phyloP scores from a whole-genome alignment of 2,329 filamentous ascomycete species.

The Venturia effusa region DNA sequence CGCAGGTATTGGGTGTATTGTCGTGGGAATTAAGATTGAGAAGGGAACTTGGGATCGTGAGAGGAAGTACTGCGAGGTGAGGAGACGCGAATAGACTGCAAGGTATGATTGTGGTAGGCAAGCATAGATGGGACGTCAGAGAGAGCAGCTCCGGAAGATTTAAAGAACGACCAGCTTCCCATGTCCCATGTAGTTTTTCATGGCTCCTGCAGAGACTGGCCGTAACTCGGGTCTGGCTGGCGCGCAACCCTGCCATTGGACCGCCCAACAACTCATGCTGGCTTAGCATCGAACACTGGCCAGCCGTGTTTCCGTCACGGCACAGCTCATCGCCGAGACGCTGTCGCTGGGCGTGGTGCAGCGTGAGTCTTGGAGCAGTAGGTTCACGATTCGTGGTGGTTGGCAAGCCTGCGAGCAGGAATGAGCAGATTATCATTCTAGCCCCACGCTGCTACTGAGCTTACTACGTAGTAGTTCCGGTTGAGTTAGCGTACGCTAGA shows the following conservation, averaged over 20 bases:
- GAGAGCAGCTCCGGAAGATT: not conserved
- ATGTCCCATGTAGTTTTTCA: not conserved
- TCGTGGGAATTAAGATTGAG: not conserved
- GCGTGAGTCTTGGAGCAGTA: not conserved
- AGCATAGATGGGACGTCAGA: not conserved
- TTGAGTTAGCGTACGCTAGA: no score
- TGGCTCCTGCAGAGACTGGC: not conserved
- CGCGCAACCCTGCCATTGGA: not conserved
- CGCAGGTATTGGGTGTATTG: not conserved
- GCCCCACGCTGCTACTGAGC: not conserved
- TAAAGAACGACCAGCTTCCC: not conserved
- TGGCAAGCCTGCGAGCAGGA: not conserved
- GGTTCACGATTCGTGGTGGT: not conserved
- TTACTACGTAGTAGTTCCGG: not conserved
- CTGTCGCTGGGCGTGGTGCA: not conserved
- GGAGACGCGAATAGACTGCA: no score
- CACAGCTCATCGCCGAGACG: not conserved
- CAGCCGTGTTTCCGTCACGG: not conserved
- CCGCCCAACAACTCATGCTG: not conserved
- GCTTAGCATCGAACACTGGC: not conserved
- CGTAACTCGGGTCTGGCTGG: not conserved
- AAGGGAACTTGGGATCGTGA: not conserved
- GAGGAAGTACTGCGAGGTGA: no score
- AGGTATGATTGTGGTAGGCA: no score
- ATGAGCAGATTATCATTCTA: conserved; percentile 6